Conservation (phyloP, 768 basidiomycete genomes). For the Agaricus bisporus region DNA sequence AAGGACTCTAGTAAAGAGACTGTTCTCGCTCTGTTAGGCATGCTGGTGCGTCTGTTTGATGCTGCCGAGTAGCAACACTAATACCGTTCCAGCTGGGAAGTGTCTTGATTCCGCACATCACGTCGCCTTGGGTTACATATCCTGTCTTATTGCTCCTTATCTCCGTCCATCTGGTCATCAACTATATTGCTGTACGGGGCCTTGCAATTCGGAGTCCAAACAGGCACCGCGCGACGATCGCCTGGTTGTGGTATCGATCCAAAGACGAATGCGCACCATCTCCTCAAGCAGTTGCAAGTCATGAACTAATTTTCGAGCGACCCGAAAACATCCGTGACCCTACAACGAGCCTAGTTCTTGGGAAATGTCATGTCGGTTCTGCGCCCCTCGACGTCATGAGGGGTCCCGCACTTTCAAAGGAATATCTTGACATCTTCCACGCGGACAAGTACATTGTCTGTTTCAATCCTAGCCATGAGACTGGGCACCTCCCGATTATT, state of each 20-base stretch:
- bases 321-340: conserved; percentile 34
- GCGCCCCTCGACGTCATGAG: conserved; percentile 31
- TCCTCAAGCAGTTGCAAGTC: conserved; percentile 5
- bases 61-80: neutral
- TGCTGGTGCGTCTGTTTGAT: conserved; percentile 41
- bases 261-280: neutral
- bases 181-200: conserved; percentile 55
- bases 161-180: conserved; percentile 46
- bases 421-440: conserved; percentile 32
- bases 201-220: conserved; percentile 55
- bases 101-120: conserved; percentile 50
- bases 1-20: conserved; percentile 74
- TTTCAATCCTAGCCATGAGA: conserved; percentile 28
- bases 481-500: conserved; percentile 19
- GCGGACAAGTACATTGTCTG: conserved; percentile 48
- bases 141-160: conserved; percentile 44
- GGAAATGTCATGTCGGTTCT: conserved; percentile 45
- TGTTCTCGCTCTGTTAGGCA: conserved; percentile 57
- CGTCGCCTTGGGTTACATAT: conserved; percentile 43
- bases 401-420: conserved; percentile 18
- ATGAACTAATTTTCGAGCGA: conserved; percentile 21
- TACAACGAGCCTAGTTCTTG: conserved; percentile 27
- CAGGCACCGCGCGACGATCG: conserved; percentile 48
- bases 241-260: conserved; percentile 37
- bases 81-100: conserved; percentile 46